phyloP scores from a whole-genome alignment of 139 green algal genomes.

The Chlamydomonas applanata region DNA sequence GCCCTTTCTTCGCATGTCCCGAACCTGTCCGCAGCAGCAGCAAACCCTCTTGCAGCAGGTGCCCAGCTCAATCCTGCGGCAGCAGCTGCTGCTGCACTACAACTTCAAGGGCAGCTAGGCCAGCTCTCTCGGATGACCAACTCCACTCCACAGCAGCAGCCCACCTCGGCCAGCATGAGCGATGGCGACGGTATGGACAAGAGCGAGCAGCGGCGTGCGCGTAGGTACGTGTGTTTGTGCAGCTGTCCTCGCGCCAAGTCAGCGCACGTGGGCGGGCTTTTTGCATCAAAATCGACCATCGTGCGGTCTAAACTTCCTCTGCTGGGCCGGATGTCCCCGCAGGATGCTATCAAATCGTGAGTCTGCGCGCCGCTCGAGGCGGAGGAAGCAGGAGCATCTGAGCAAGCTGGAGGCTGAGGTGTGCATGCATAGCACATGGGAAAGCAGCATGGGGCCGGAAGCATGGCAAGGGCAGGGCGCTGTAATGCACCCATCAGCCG shows the following conservation, averaged over 20 bases:
- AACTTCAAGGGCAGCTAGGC: slow-evolving; percentile 29
- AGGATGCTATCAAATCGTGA: slow-evolving; percentile 91
- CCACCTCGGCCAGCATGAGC: neutral
- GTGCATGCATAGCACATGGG: neutral
- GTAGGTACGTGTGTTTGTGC: too few relatives aligned
- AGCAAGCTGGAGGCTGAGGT: slow-evolving; percentile 69
- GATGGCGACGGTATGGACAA: too few relatives aligned
- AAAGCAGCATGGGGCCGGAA: slow-evolving; percentile 34
- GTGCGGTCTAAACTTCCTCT: neutral
- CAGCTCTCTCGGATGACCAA: neutral
- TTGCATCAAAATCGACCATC: neutral
- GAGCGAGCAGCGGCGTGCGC: too few relatives aligned
- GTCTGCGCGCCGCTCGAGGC: slow-evolving; percentile 75
- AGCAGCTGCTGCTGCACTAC: slow-evolving; percentile 29
- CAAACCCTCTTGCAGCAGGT: slow-evolving; percentile 4
- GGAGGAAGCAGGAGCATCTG: slow-evolving; percentile 88
- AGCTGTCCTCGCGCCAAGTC: too few relatives aligned
- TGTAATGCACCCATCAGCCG: neutral
- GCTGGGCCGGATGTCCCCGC: neutral
- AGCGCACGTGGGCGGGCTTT: too few relatives aligned
- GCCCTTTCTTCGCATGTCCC: too few relatives aligned
- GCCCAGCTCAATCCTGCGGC: slow-evolving; percentile 7
- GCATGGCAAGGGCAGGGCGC: slow-evolving; percentile 25
- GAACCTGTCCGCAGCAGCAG: neutral
- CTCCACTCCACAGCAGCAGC: neutral